phyloP scores from a whole-genome alignment of 2,329 filamentous ascomycete species.

The Epicoccum sorghinum region DNA sequence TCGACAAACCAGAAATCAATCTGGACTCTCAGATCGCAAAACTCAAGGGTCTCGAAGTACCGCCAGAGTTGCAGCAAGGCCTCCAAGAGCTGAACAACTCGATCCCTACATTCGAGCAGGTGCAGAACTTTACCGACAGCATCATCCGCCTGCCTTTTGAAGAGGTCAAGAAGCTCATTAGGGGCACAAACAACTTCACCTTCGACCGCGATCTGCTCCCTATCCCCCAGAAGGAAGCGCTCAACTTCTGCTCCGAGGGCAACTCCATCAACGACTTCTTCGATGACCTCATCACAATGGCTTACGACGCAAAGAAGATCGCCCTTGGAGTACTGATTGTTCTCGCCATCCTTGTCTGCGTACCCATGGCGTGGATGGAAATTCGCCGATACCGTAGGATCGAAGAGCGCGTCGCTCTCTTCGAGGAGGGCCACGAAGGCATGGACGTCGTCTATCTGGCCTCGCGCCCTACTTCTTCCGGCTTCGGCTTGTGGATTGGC shows the following conservation, averaged over 20 bases:
- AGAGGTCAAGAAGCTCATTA: conserved; percentile 74
- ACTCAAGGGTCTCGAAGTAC: conserved; percentile 73
- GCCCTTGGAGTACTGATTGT: conserved; percentile 78
- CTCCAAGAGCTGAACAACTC: conserved; percentile 76
- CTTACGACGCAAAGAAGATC: conserved; percentile 71
- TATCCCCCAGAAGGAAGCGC: conserved; percentile 78
- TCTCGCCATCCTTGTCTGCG: conserved; percentile 73
- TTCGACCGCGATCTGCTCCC: conserved; percentile 83
- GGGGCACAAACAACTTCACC: conserved; percentile 71
- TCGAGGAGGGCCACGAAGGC: conserved; percentile 73
- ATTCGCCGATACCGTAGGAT: conserved; percentile 77
- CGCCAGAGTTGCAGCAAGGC: conserved; percentile 69
- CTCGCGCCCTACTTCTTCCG: conserved; percentile 78
- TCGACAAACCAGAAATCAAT: conserved; percentile 63
- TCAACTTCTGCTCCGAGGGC: conserved; percentile 89
- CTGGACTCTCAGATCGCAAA: conserved; percentile 68
- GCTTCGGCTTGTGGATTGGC: conserved; percentile 72
- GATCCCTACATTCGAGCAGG: conserved; percentile 81
- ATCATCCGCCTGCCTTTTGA: conserved; percentile 82
- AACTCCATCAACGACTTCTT: conserved; percentile 86
- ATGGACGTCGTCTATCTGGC: conserved; percentile 90
- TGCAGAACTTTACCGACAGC: conserved; percentile 79
- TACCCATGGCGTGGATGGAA: conserved; percentile 82
- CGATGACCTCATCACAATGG: conserved; percentile 68
- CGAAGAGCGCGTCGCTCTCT: conserved; percentile 70